phyloP scores from a whole-genome alignment of 1,284 basidiomycete species.

The Amylostereum areolatum region DNA sequence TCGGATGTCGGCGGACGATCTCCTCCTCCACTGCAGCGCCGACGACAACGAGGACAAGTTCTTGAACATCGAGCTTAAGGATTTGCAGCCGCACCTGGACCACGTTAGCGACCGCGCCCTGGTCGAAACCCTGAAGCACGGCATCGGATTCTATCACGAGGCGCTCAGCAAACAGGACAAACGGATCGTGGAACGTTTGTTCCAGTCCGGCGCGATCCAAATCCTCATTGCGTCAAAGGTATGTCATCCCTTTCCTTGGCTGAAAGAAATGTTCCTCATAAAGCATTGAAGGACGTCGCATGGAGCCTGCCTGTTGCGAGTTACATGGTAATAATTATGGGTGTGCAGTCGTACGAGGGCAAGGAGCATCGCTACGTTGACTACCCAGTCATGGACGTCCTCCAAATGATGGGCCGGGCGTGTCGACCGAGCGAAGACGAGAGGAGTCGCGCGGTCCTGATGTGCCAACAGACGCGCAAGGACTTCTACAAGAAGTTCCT shows the following conservation, averaged over 20 bases:
- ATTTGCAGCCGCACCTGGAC: slow-evolving; percentile 86
- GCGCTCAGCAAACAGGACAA: slow-evolving; percentile 90
- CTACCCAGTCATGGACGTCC: slow-evolving; percentile 94
- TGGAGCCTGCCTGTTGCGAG: slow-evolving; percentile 93
- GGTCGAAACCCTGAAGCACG: slow-evolving; percentile 80
- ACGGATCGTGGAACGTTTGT: slow-evolving; percentile 89
- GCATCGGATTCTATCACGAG: slow-evolving; percentile 96
- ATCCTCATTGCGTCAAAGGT: slow-evolving; percentile 92
- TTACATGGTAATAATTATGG: slow-evolving; percentile 99
- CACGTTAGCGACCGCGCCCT: slow-evolving; percentile 78
- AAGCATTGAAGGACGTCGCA: slow-evolving; percentile 68
- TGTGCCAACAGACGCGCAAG: slow-evolving; percentile 96
- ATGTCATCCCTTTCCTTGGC: slow-evolving; percentile 13
- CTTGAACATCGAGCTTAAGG: slow-evolving; percentile 82
- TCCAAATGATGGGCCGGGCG: slow-evolving; percentile 98
- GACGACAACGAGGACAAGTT: slow-evolving; percentile 85
- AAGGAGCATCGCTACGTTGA: slow-evolving; percentile 97
- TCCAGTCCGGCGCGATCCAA: slow-evolving; percentile 92
- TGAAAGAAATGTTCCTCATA: slow-evolving; percentile 1
- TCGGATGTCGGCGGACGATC: slow-evolving; percentile 87
- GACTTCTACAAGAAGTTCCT: slow-evolving; percentile 99
- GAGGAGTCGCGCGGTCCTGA: slow-evolving; percentile 86
- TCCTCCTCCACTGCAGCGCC: slow-evolving; percentile 85
- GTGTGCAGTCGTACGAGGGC: slow-evolving; percentile 93
- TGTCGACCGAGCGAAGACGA: slow-evolving; percentile 86